These are phyloP conservation scores for Trichoderma gamsii DNA, from an alignment of 495 filamentous ascomycete genomes.

Conservation along the genomic window DNA sequence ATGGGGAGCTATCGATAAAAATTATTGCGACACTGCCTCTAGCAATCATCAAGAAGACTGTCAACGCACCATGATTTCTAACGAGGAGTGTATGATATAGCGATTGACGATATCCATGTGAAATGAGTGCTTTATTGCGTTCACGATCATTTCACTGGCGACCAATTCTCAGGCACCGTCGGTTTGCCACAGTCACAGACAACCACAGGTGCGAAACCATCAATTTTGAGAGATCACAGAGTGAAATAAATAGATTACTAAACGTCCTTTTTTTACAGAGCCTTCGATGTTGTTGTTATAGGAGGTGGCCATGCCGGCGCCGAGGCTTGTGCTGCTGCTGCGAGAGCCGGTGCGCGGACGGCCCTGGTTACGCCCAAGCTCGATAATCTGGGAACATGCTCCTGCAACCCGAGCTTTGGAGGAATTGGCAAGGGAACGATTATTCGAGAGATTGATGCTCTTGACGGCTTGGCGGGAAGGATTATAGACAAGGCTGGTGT, in stretches of 20 bases:
- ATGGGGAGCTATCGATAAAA: neutral
- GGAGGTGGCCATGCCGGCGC: constrained; percentile 94
- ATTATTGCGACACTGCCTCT: constrained; percentile 3
- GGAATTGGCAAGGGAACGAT: constrained; percentile 99
- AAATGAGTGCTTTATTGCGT: constrained; percentile 8
- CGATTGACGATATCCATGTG: neutral
- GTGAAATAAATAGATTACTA: neutral
- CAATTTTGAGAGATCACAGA: neutral
- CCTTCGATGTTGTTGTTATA: constrained; percentile 91
- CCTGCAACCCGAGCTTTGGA: constrained; percentile 95
- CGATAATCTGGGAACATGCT: constrained; percentile 89
- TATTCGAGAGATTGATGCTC: constrained; percentile 88
- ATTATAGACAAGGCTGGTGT: constrained; percentile 91
- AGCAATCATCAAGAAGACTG: neutral
- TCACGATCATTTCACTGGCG: constrained; percentile 6
- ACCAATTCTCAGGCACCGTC: neutral
- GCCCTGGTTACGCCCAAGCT: constrained; percentile 81
- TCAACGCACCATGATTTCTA: neutral
- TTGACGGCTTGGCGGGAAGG: constrained; percentile 84
- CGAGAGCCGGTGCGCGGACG: constrained; percentile 81
- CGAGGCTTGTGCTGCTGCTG: constrained; percentile 91
- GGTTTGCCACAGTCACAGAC: constrained; percentile 11
- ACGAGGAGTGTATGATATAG: neutral
- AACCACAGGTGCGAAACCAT: neutral
- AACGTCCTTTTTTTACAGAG: constrained; percentile 37